Evolutionary conservation across 2,329 filamentous ascomycete species (phyloP).

Genomic region (Onygena corvina): DNA sequence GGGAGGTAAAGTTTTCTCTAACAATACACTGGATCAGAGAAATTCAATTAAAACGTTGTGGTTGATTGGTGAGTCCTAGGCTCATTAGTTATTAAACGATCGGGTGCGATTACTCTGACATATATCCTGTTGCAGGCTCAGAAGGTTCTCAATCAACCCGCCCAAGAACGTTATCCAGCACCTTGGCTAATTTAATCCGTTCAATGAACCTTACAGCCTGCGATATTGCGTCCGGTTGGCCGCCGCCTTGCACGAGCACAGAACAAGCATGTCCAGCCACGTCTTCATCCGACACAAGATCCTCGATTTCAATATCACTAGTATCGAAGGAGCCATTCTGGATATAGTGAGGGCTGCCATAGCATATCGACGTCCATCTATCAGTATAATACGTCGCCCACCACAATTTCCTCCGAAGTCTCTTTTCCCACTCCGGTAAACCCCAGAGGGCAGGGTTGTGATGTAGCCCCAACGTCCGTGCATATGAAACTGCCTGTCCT

Average conservation of each 20-base stretch:
- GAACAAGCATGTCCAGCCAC: not conserved
- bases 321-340: constrained; percentile 3
- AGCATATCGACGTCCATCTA: constrained; percentile 5
- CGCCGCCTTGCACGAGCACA: not conserved
- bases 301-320: constrained; percentile 5
- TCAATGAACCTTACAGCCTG: constrained; percentile 3
- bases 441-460: not conserved
- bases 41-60: no score
- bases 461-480: constrained; percentile 6
- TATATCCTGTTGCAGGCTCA: not conserved
- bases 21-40: no score
- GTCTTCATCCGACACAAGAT: constrained; percentile 1
- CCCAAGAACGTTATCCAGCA: constrained; percentile 3
- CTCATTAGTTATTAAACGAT: no score
- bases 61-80: no score
- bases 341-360: constrained; percentile 3
- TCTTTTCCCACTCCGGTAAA: constrained; percentile 5
- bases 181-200: not conserved
- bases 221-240: not conserved
- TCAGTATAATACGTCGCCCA: constrained; percentile 6
- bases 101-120: no score
- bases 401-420: constrained; percentile 4
- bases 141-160: not conserved
- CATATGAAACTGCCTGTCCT: constrained; percentile 5
- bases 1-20: no score